These are phyloP conservation scores for Pichia sp. DNA, from an alignment of 1,139 yeast species.

Conservation along the genomic window DNA sequence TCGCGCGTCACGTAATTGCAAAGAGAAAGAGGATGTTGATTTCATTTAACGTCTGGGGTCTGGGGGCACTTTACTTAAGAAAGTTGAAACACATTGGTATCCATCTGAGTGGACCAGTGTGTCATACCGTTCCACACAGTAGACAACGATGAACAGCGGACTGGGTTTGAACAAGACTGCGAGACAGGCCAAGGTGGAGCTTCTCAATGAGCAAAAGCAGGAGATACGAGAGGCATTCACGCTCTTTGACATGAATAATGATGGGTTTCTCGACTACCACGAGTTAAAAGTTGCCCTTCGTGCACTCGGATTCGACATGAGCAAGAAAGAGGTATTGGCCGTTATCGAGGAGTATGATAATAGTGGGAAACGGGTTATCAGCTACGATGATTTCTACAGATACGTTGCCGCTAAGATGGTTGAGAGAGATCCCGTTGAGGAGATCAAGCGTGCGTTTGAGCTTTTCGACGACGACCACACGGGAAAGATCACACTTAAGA, in stretches of 20 bases:
- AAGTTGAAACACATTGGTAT: too few relatives aligned
- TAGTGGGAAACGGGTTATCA: conserved; percentile 58
- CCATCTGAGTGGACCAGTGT: too few relatives aligned
- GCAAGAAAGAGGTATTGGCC: conserved; percentile 84
- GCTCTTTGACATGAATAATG: conserved; percentile 87
- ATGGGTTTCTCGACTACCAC: conserved; percentile 85
- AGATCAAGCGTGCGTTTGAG: conserved; percentile 82
- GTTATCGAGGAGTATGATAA: conserved; percentile 77
- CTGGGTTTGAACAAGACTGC: conserved; percentile 23
- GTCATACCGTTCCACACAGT: too few relatives aligned
- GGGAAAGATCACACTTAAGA: conserved; percentile 69
- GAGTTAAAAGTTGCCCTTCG: conserved; percentile 88
- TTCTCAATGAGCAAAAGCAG: conserved; percentile 83
- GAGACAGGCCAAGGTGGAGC: conserved; percentile 45
- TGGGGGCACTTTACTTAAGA: too few relatives aligned
- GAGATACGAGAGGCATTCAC: conserved; percentile 93
- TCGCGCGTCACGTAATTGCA: too few relatives aligned
- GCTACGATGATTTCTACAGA: conserved; percentile 74
- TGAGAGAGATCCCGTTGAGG: conserved; percentile 89
- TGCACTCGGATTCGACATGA: conserved; percentile 86
- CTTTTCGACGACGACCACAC: conserved; percentile 87
- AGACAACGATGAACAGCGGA: conserved; percentile 1
- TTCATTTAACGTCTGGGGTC: too few relatives aligned
- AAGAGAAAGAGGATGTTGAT: too few relatives aligned
- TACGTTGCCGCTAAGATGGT: conserved; percentile 73